Evolutionary conservation across 2,329 filamentous ascomycete genomes (phyloP).

Genomic region (Colletotrichum plurivorum): DNA sequence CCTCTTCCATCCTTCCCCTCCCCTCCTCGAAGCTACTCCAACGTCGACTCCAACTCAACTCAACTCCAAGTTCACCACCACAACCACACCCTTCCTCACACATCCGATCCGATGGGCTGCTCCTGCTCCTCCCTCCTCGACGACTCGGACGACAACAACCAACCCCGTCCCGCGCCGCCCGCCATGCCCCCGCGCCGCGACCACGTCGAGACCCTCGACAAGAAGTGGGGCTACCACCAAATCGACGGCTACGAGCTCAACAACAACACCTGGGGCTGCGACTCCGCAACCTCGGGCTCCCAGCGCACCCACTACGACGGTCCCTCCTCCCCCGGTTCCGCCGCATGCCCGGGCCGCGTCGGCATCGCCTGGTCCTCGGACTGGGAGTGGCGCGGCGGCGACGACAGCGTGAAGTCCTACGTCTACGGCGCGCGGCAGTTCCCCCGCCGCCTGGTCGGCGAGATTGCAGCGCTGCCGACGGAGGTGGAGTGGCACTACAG

Average conservation of each 20-base stretch:
- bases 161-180: constrained; percentile 14
- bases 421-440: constrained; percentile 56
- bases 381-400: constrained; percentile 58
- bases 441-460: constrained; percentile 47
- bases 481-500: constrained; percentile 60
- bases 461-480: constrained; percentile 52
- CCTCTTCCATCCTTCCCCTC: background rate
- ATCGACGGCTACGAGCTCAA: constrained; percentile 50
- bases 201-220: constrained; percentile 44
- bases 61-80: background rate
- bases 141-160: constrained; percentile 19
- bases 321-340: constrained; percentile 46
- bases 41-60: background rate
- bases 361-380: constrained; percentile 56
- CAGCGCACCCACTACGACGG: constrained; percentile 59
- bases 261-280: constrained; percentile 62
- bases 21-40: background rate
- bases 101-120: constrained; percentile 11
- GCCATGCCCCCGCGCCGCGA: constrained; percentile 42
- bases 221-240: constrained; percentile 49
- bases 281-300: constrained; percentile 50
- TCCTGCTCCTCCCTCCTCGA: constrained; percentile 16
- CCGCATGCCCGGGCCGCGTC: background rate
- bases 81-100: background rate
- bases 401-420: constrained; percentile 59